phyloP scores from a whole-genome alignment of 2,329 filamentous ascomycete genomes.

The Calonectria leucothoes region DNA sequence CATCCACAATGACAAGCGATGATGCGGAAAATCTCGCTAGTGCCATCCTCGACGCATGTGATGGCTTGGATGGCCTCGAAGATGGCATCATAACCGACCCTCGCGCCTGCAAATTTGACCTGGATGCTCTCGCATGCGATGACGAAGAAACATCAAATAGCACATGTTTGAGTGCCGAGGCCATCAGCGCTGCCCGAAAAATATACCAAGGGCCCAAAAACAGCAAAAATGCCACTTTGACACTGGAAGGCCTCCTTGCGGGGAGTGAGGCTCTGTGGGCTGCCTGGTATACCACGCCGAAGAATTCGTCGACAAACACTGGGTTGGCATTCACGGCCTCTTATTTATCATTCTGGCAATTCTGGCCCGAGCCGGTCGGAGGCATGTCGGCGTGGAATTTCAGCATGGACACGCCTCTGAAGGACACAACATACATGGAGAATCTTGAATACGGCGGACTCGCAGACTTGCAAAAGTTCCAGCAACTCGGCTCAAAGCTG shows the following conservation, averaged over 20 bases:
- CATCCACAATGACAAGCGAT: background rate
- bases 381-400: background rate
- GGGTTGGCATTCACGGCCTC: background rate
- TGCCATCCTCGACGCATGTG: background rate
- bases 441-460: background rate
- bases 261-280: background rate
- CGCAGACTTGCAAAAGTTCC: background rate
- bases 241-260: background rate
- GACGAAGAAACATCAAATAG: background rate
- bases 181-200: background rate
- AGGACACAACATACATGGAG: background rate
- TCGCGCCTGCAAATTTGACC: background rate
- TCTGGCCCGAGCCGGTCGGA: background rate
- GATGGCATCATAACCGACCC: background rate
- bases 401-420: background rate
- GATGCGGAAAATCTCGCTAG: background rate
- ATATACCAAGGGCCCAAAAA: background rate
- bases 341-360: background rate
- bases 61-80: background rate
- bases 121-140: background rate
- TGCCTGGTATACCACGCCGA: background rate
- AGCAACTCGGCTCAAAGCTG: background rate
- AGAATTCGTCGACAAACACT: background rate
- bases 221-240: background rate
- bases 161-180: background rate